Base-by-base conservation (phyloP, 2,329 filamentous ascomycete species). In the Penicillium sp. region DNA sequence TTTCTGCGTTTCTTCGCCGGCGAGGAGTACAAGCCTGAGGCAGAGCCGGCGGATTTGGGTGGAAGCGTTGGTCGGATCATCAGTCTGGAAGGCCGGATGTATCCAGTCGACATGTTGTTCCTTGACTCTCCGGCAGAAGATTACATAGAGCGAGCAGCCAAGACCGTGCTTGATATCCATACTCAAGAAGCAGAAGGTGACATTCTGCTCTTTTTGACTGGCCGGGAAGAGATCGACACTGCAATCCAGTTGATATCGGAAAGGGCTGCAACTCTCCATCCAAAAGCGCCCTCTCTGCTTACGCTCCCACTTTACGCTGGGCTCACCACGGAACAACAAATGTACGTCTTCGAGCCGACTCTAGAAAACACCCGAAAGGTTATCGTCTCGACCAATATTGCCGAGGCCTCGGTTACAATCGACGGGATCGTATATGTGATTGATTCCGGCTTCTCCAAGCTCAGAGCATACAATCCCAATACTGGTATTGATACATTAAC, bases 381-480 rank as follows among this genome's bases (percentile, higher is more conserved):
- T 37, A 89, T 99, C 35, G 87, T 97, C 62, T 88, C 90, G 4
- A 97, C 94, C 56, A 97, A 97, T 70, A 97, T 97, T 61, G 91
- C 94, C 12, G 94, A 99, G 77, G 93, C 94, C 5, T 96, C 91
- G 1, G 88, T 99, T 41, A 97, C 94, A 16, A 95, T 97, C 53
- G 88, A 94, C 50, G 91, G 91, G 3, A 92, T 97, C 57, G 87
- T 91, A 52, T 96, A 90, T 67, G 93, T 99, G 6, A 78, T 97
- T 47, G 94, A 99, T 72, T 87, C 85, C 50, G 94, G 94, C 1
- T 97, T 90, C 69, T 91, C 95, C 62, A 97, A 97, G 72, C 79
- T 96, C 19, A 85, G 91, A 37, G 88, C 89, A 7, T 97, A 91
- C 75, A 88, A 95, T 62, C 90, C 93, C 0, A 80, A 72, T 16